Evolutionary conservation across 2,329 filamentous ascomycete genomes (phyloP).

Genomic region (Penicillium sp.): DNA sequence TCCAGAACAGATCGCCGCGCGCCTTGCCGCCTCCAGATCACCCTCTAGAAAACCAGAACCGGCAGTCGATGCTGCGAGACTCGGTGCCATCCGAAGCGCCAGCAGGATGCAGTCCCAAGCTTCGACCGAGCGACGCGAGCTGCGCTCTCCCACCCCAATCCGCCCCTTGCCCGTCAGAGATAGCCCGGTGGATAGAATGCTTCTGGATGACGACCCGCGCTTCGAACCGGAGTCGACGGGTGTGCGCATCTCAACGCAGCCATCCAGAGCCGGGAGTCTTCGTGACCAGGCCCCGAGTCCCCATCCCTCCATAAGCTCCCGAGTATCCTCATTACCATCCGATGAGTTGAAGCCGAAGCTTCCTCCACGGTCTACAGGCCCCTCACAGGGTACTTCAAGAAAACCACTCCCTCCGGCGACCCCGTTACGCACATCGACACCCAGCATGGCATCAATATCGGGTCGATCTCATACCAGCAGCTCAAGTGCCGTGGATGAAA

Average conservation of each 20-base stretch:
- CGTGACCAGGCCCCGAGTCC: slow-evolving; percentile 10
- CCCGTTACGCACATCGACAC: slow-evolving; percentile 22
- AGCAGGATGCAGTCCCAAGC: slow-evolving; percentile 16
- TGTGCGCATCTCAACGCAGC: slow-evolving; percentile 9
- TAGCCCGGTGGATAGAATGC: slow-evolving; percentile 8
- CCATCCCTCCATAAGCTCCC: slow-evolving; percentile 15
- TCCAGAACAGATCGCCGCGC: slow-evolving; percentile 36
- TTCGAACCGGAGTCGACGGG: slow-evolving; percentile 5
- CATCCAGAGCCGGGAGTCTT: slow-evolving; percentile 11
- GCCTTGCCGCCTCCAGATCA: slow-evolving; percentile 34
- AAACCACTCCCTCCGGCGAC: slow-evolving; percentile 10
- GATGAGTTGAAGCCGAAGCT: slow-evolving; percentile 25
- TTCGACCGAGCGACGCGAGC: slow-evolving; percentile 13
- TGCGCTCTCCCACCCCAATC: slow-evolving; percentile 27
- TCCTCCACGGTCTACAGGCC: slow-evolving; percentile 23
- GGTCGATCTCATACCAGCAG: slow-evolving; percentile 25
- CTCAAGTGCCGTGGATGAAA: slow-evolving; percentile 24
- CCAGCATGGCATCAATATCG: slow-evolving; percentile 29
- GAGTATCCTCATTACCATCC: slow-evolving; percentile 9
- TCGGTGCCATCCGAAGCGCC: slow-evolving; percentile 19
- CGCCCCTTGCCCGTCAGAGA: slow-evolving; percentile 12
- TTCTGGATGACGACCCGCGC: slow-evolving; percentile 11
- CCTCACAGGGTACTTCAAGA: slow-evolving; percentile 11
- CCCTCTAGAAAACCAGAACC: slow-evolving; percentile 18
- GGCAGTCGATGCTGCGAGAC: slow-evolving; percentile 10